A percentile compares a stretch with the other conserved stretches of the same genome.
These are phyloP conservation scores for Starmera caribaea DNA, from an alignment of 805 yeast species.

Conservation along the genomic window DNA sequence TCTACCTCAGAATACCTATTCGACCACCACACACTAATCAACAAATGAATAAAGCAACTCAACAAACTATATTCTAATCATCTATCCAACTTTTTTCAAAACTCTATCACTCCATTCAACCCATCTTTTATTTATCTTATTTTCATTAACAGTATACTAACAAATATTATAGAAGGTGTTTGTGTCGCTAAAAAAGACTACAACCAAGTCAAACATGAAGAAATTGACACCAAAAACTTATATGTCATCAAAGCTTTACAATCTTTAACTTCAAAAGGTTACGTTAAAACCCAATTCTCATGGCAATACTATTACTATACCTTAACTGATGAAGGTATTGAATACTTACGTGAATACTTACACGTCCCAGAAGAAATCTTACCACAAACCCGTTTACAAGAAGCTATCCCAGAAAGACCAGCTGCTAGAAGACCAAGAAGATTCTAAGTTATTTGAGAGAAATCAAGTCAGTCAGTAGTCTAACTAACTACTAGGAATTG, in stretches of 20 bases:
- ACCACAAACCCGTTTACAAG: constrained; percentile 96
- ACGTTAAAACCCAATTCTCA: constrained; percentile 99
- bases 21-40: too few relatives aligned
- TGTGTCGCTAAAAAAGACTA: constrained; percentile 99
- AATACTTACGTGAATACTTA: constrained; percentile 95
- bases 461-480: too few relatives aligned
- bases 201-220: constrained; percentile 96
- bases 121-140: too few relatives aligned
- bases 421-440: constrained; percentile 43
- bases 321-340: constrained; percentile 99
- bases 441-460: constrained; percentile 12
- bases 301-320: constrained; percentile 99
- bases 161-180: constrained; percentile 76
- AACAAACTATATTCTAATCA: neutral
- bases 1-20: too few relatives aligned
- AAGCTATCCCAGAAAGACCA: constrained; percentile 74
- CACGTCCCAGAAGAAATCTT: constrained; percentile 98
- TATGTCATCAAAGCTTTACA: constrained; percentile 98
- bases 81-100: neutral
- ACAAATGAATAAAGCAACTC: too few relatives aligned
- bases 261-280: constrained; percentile 97
- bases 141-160: constrained; percentile 32
- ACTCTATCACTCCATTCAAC: neutral
- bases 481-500: too few relatives aligned
- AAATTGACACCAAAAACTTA: constrained; percentile 95